These are phyloP conservation scores for Boletus subparvulus DNA, from an alignment of 768 basidiomycete genomes.

Conservation along the genomic window DNA sequence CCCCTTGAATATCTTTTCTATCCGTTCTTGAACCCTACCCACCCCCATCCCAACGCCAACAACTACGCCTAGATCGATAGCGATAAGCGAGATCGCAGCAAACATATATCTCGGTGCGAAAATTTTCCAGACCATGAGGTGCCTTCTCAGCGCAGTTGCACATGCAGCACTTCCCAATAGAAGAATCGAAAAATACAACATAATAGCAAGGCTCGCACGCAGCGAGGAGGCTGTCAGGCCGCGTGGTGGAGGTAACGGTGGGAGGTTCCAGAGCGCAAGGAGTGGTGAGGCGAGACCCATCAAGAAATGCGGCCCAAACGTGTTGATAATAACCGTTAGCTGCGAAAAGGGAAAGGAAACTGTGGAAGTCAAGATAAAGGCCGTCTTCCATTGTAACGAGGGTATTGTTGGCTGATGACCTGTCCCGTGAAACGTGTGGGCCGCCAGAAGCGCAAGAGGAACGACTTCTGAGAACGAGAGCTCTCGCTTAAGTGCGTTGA, in stretches of 20 bases:
- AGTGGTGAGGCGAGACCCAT: slow-evolving; percentile 67
- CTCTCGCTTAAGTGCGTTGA: slow-evolving; percentile 31
- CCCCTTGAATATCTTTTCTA: slow-evolving; percentile 22
- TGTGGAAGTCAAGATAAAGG: slow-evolving; percentile 74
- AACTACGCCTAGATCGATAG: slow-evolving; percentile 60
- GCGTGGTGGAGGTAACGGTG: slow-evolving; percentile 47
- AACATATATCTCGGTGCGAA: slow-evolving; percentile 95
- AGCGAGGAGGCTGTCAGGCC: slow-evolving; percentile 39
- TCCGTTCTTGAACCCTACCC: slow-evolving; percentile 18
- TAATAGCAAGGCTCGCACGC: slow-evolving; percentile 60
- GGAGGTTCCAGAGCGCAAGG: slow-evolving; percentile 79
- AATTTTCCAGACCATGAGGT: slow-evolving; percentile 99
- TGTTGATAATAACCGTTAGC: slow-evolving; percentile 72
- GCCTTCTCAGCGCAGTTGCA: slow-evolving; percentile 74
- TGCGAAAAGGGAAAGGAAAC: slow-evolving; percentile 74
- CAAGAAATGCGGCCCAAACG: slow-evolving; percentile 70
- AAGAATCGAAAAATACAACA: slow-evolving; percentile 65
- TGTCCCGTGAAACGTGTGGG: slow-evolving; percentile 80
- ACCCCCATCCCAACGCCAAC: slow-evolving; percentile 26
- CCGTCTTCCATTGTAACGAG: slow-evolving; percentile 94
- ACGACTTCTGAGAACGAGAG: slow-evolving; percentile 66
- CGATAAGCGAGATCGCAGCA: slow-evolving; percentile 61
- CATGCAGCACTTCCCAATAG: slow-evolving; percentile 69
- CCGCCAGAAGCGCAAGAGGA: slow-evolving; percentile 72
- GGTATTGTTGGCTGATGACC: slow-evolving; percentile 91